A percentile compares a stretch with the other conserved stretches of the same genome.
Evolutionary conservation across 2,329 filamentous ascomycete genomes (phyloP).

Genomic region (Neospermospora avenae): DNA sequence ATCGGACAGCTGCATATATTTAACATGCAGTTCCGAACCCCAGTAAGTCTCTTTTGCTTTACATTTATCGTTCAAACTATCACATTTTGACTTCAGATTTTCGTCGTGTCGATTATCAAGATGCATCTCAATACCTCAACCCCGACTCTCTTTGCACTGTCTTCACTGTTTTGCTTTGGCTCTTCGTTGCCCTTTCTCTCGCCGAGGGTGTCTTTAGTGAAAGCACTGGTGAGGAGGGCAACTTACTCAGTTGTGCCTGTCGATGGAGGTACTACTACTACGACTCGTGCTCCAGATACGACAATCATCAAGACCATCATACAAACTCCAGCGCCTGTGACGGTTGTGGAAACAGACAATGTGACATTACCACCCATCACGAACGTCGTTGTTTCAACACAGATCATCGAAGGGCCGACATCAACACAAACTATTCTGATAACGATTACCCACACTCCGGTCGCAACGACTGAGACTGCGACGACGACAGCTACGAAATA

Average conservation of each 20-base stretch:
- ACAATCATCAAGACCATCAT: slow-evolving; percentile 29
- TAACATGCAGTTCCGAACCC: slow-evolving; percentile 10
- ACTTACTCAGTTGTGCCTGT: slow-evolving; percentile 37
- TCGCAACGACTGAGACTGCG: slow-evolving; percentile 19
- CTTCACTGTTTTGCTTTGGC: slow-evolving; percentile 26
- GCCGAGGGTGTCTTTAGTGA: slow-evolving; percentile 8
- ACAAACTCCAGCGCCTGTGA: slow-evolving; percentile 25
- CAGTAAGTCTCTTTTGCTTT: slow-evolving; percentile 17
- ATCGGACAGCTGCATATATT: slow-evolving; percentile 25
- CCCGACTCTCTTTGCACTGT: slow-evolving; percentile 26
- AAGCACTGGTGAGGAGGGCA: slow-evolving; percentile 26
- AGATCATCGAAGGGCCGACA: slow-evolving; percentile 27
- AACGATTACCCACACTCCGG: slow-evolving; percentile 24
- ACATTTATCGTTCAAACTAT: slow-evolving; percentile 10
- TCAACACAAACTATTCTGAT: slow-evolving; percentile 27
- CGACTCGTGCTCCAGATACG: slow-evolving; percentile 10
- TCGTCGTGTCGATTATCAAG: slow-evolving; percentile 7
- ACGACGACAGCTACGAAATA: slow-evolving; percentile 28
- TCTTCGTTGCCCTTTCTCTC: slow-evolving; percentile 28
- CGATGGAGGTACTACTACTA: slow-evolving; percentile 31
- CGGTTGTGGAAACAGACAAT: slow-evolving; percentile 28
- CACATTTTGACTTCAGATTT: slow-evolving; percentile 8
- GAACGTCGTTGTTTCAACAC: slow-evolving; percentile 23
- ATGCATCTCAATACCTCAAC: slow-evolving; percentile 30
- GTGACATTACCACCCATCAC: slow-evolving; percentile 24